Conservation (phyloP, 495 filamentous ascomycete genomes). For the Neurospora sp. region DNA sequence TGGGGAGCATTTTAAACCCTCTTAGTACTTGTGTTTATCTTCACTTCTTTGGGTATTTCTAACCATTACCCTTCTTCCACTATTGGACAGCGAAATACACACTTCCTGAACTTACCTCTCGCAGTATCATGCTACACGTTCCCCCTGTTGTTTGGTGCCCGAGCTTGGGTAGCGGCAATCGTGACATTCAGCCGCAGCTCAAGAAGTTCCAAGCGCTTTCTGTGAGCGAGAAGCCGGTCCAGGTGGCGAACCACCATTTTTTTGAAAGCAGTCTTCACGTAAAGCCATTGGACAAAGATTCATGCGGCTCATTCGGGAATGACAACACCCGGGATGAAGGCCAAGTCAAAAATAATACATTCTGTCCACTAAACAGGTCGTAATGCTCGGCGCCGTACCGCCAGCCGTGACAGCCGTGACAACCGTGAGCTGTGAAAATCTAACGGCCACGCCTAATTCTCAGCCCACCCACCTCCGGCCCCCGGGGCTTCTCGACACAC, state of each 20-base stretch:
- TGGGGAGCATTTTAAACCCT: not conserved
- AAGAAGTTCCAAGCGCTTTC: not conserved
- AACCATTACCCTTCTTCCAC: not conserved
- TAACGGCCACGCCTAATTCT: not conserved
- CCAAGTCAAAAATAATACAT: not conserved
- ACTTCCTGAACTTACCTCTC: not conserved
- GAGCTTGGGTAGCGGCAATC: not conserved
- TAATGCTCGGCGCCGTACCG: not conserved
- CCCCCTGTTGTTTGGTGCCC: too few species aligned
- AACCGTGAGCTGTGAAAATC: not conserved
- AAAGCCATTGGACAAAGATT: not conserved
- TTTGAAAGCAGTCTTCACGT: not conserved
- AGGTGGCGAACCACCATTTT: not conserved
- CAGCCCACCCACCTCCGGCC: not conserved
- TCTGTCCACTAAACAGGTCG: not conserved
- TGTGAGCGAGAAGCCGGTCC: not conserved
- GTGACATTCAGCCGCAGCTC: not conserved
- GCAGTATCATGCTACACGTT: not conserved
- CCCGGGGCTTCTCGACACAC: not conserved
- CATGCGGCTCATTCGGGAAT: not conserved
- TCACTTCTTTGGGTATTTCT: not conserved
- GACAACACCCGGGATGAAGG: not conserved
- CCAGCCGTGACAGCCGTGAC: not conserved
- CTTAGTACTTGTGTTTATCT: not conserved
- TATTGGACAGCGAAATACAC: not conserved